Evolutionary conservation across 345 rosid species (phyloP), one percentile per base, ranked within the genome.

Genomic region (Tarenaya hassleriana): DNA sequence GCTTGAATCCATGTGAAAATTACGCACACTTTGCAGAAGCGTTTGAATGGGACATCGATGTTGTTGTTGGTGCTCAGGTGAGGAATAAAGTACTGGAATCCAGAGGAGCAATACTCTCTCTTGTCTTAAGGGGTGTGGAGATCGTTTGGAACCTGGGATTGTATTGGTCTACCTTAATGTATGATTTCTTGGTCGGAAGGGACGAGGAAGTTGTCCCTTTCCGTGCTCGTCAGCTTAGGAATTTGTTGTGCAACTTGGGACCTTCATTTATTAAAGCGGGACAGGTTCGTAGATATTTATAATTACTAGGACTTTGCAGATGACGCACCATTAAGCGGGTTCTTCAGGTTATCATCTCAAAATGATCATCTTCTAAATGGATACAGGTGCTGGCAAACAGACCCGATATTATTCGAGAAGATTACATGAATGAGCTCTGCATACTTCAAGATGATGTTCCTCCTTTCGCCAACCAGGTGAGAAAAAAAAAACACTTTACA

Each of bases 241-340:
- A 87, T 73, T 80, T 91, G 15, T 60, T 91, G 79, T 91, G 98
- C 50, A 75, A 91, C 75, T 74, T 91, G 60, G 98, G 98, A 47
- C 88, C 98, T 69, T 91, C 98, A 4, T 87, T 91, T 68, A 87
- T 91, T 68, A 91, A 91, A 77, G 98, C 92, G 11, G 98, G 98
- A 12, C 98, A 91, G 88, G 95, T 86, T 72, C 47, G 61, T 66
- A 16, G 57, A 56, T 37, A 34, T 34, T 4, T 40, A 8, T 39
- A 50, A 9, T 35, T 1, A 20, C 46, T 8, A 47, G 19, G 41
- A 55, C 7, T 55, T 19, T 19, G 52, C 35, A 8, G 5, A 24
- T 14, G 35, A 7, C 40, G 21, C 20, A 16, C 40, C 14, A 27
- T 11, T 53, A 10, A 27, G 33, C 6, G 16, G 34, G 7, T 13